Evolutionary conservation across 768 basidiomycete genomes (phyloP).

Genomic region (Sutorius australiensis): DNA sequence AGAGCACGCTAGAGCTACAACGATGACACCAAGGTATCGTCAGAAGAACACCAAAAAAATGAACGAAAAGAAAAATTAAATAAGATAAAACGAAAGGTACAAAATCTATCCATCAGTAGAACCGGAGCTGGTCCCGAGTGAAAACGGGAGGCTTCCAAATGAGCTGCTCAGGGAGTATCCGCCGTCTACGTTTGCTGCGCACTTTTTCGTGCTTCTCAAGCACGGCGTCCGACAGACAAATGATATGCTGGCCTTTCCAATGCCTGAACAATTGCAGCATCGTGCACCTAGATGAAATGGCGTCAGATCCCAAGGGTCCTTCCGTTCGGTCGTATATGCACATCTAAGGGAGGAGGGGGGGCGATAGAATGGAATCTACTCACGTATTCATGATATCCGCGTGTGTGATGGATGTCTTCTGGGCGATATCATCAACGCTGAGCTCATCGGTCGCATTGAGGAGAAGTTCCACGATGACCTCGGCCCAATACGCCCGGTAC

Average conservation of each 20-base stretch:
- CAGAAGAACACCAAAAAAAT: background rate
- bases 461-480: constrained; percentile 89
- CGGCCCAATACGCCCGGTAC: constrained; percentile 97
- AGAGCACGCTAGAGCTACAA: constrained; percentile 26
- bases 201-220: constrained; percentile 88
- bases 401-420: constrained; percentile 92
- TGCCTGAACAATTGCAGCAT: constrained; percentile 94
- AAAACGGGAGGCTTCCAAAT: constrained; percentile 96
- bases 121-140: constrained; percentile 84
- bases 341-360: background rate
- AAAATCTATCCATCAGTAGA: constrained; percentile 33
- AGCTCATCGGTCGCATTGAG: constrained; percentile 69
- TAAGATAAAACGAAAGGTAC: background rate
- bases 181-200: constrained; percentile 68
- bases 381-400: constrained; percentile 98
- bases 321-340: background rate
- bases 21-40: constrained; percentile 8
- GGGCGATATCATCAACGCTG: constrained; percentile 95
- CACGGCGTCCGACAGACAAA: constrained; percentile 86
- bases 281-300: constrained; percentile 62
- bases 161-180: constrained; percentile 76
- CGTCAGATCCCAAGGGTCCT: constrained; percentile 8
- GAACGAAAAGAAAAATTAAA: background rate
- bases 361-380: constrained; percentile 34
- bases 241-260: constrained; percentile 91